Base-by-base conservation (phyloP, 2,329 filamentous ascomycete genomes). In the Aaosphaeria arxii region DNA sequence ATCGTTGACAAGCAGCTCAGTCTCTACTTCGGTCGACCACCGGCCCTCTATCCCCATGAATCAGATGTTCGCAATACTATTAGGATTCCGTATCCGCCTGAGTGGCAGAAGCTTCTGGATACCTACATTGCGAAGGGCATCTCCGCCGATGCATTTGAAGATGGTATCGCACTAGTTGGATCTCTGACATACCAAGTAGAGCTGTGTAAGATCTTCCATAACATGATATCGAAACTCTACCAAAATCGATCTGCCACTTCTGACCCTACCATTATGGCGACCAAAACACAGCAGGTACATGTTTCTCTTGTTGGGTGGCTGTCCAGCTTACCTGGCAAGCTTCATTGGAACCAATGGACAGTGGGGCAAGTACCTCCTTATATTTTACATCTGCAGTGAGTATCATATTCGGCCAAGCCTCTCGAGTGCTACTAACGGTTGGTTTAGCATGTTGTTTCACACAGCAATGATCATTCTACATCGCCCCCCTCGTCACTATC, bases 301-400 rank as follows among this genome's bases (percentile, higher is more conserved):
- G 68, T 73, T 9, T 67, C 73, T 1, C 61, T 79, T 42, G 74
- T 68, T 7, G 77, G 73, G 46, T 78, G 77, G 77, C 63, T 76
- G 1, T 66, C 72, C 3, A 70, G 67, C 36, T 63, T 79, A 1
- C 76, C 77, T 2, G 67, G 71, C 5, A 75, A 73, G 30, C 58
- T 79, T 35, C 74, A 79, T 51, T 79, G 77, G 76, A 77, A 77
- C 45, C 74, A 77, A 47, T 78, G 77, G 76, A 77, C 72, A 2
- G 71, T 76, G 1, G 74, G 73, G 4, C 66, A 74, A 17, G 71
- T 79, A 4, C 73, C 74, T 3, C 66, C 72, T 3, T 72, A 73
- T 30, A 73, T 79, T 1, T 70, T 78, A 38, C 74, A 78, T 54
- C 63, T 79, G 35, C 76, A 79, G 65, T 66, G 53, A 48, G 54